Evolutionary conservation across 768 basidiomycete species (phyloP).

Genomic region (Auricularia cornea): DNA sequence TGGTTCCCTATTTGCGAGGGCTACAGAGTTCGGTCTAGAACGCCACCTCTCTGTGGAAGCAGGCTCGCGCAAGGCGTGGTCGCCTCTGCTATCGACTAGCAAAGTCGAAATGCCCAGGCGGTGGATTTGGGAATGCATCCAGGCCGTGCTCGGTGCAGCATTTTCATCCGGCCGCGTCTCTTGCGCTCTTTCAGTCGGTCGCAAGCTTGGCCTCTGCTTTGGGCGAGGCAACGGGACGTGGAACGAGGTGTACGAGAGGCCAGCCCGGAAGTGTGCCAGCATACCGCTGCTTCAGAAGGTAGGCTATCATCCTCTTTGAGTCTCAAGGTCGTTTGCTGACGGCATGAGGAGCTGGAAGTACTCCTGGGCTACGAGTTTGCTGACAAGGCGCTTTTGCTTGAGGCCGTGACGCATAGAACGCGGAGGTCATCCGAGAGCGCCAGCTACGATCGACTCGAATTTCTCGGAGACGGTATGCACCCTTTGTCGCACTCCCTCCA

Average conservation of each 20-base stretch:
- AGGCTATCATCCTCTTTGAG: too few species aligned
- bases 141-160: conserved; percentile 72
- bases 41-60: conserved; percentile 55
- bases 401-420: conserved; percentile 81
- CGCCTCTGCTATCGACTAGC: conserved; percentile 35
- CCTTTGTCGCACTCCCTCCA: conserved; percentile 9
- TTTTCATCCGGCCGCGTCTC: conserved; percentile 65
- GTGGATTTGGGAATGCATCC: conserved; percentile 82
- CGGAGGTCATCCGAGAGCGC: conserved; percentile 43
- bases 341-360: conserved; percentile 38
- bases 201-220: conserved; percentile 57
- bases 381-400: conserved; percentile 51
- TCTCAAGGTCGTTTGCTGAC: too few species aligned
- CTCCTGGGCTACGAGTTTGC: conserved; percentile 64
- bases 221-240: conserved; percentile 60
- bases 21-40: conserved; percentile 55
- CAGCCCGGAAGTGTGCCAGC: conserved; percentile 24
- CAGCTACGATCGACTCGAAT: conserved; percentile 83
- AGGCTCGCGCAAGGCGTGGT: conserved; percentile 49
- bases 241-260: conserved; percentile 43
- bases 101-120: conserved; percentile 36
- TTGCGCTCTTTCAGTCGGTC: conserved; percentile 58
- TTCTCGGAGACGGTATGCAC: conserved; percentile 78
- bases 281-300: conserved; percentile 38
- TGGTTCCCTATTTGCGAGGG: conserved; percentile 56